Base-by-base conservation (phyloP, 805 yeast genomes). In the Ogataea naganishii region DNA sequence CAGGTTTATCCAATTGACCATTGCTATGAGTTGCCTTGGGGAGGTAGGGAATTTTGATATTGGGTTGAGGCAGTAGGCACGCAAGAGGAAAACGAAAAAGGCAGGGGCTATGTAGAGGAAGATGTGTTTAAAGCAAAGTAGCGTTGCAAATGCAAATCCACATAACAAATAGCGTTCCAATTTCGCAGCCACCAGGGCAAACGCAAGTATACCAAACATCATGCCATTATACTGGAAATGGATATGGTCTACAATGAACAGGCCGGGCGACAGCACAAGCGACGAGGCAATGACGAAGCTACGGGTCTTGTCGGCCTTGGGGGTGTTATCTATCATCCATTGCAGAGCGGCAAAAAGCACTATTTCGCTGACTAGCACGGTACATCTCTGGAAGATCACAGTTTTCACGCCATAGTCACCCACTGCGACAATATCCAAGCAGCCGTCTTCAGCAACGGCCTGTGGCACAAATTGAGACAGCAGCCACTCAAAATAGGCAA, bases 161-260 rank as follows among this genome's bases (percentile, higher is more conserved):
- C 86, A 69, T 51, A 61, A 44, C 25, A 83, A 58, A 47, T 73
- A 66, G 31, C 63, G 64, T 20, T 68, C 53, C 31, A 73, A 57
- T 35, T 76, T 69, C 1, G 92, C 94, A 16, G 76, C 72, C 20
- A 80, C 75, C 22, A 92, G 67, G 13, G 92, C 72, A 13, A 79
- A 66, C 18, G 89, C 67, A 30, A 92, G 57, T 20, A 92, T 62
- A 0, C 95, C 96, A 54, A 82, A 86, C 64, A 92, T 64, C 70
- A 88, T 80, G 4, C 96, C 96, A 53, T 92, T 92, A 55, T 92
- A 92, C 60, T 92, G 98, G 64, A 92, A 92, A 53, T 92, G 98
- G 20, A 92, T 83, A 53, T 89, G 96, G 52, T 92, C 99, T 29
- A 92, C 78, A 14, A 92, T 75, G 38, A 92, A 60, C 42, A 94